Evolutionary conservation across 306 rosid genomes (phyloP).

Genomic region (Sicyos baderoa): DNA sequence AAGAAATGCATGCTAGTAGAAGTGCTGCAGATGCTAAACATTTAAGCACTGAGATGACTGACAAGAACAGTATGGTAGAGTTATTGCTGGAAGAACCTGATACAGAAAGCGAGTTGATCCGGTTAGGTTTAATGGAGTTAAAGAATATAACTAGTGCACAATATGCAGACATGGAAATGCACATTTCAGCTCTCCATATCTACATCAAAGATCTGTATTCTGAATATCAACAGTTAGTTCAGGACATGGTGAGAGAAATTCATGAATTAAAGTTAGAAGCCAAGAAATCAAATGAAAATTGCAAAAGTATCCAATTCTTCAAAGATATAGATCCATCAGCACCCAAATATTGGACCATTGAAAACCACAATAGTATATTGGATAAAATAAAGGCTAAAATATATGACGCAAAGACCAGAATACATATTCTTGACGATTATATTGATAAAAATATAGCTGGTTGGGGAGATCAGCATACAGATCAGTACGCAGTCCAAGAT

Average conservation of each 20-base stretch:
- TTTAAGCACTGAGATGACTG: constrained; percentile 34
- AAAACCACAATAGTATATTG: constrained; percentile 28
- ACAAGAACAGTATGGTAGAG: constrained; percentile 38
- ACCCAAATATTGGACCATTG: constrained; percentile 23
- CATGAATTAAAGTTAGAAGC: constrained; percentile 37
- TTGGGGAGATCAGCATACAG: constrained; percentile 22
- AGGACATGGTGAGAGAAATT: constrained; percentile 37
- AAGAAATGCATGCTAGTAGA: constrained; percentile 34
- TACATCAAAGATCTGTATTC: constrained; percentile 30
- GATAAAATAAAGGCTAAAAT: constrained; percentile 46
- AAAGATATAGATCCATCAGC: constrained; percentile 24
- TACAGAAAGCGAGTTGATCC: constrained; percentile 34
- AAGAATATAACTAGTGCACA: constrained; percentile 33
- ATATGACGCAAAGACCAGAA: constrained; percentile 34
- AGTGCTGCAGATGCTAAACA: constrained; percentile 32
- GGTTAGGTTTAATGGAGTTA: constrained; percentile 38
- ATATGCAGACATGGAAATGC: constrained; percentile 36
- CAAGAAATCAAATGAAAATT: constrained; percentile 32
- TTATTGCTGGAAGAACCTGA: constrained; percentile 33
- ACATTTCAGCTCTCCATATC: constrained; percentile 27
- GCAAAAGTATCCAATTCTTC: constrained; percentile 24
- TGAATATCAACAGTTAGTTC: constrained; percentile 35
- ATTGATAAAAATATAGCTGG: constrained; percentile 27
- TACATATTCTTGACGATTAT: constrained; percentile 42
- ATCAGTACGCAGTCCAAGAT: constrained; percentile 32